Evolutionary conservation across 257 asterid species (phyloP), one percentile per base, ranked within the genome.

Genomic region (Dorcoceras hygrometricum): DNA sequence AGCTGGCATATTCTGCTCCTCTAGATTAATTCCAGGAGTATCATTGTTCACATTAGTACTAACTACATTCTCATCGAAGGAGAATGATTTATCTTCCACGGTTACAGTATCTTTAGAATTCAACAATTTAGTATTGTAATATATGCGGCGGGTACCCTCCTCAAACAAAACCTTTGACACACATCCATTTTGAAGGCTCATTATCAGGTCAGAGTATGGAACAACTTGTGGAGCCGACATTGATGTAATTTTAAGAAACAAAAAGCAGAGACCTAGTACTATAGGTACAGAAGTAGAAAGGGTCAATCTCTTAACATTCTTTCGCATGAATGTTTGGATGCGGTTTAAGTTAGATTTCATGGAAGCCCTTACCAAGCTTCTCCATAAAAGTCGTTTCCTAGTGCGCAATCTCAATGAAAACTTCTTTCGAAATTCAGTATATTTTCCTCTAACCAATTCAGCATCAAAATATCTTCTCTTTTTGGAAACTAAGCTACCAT

Each of bases 141-240:
- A 88, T 71, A 94, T 94, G 59, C 85, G 82, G 24, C 89, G 90
- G 32, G 95, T 87, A n/a, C 97, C 99, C 79, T 94, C 99, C 81
- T 90, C 96, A 71, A 94, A 94, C 67, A 82, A 77, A 75, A 94
- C 99, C 66, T 79, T 88, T 0, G 83, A 60, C 50, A 90, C 93
- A 46, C 78, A 68, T 66, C 96, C n/a, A n/a, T n/a, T n/a, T n/a
- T n/a, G n/a, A n/a, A n/a, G n/a, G n/a, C n/a, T n/a, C n/a, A n/a
- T n/a, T 56, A 94, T 82, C 83, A 94, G 77, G 68, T 90, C 87
- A 0, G 97, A 86, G 78, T 94, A 94, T 0, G 93, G 96, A 62
- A 83, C 95, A 74, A 59, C 73, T 80, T 82, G 88, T 0, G 97
- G 96, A 57, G 78, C 46, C 0, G 92, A 88, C 74, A 77, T 73